Evolutionary conservation across 768 basidiomycete species (phyloP), one percentile per base, ranked within the genome.

Genomic region (Cubamyces lactineus): DNA sequence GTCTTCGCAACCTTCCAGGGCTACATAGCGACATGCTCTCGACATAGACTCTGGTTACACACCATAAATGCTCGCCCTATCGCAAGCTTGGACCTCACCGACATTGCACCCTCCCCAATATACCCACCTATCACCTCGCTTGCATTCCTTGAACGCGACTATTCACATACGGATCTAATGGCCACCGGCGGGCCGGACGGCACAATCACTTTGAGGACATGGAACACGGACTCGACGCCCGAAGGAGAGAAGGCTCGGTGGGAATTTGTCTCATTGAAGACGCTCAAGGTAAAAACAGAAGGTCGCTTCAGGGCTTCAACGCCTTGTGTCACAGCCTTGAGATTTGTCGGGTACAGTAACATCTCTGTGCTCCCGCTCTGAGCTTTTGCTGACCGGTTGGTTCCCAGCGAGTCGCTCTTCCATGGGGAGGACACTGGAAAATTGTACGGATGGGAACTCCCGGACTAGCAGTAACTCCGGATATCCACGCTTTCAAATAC

Each of bases 121-220:
- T 75, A 83, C 17, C 79, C 80, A 2, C 65, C 61, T 5, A 87
- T 96, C 56, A 89, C 88, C 0, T 87, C 91, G 0, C 74, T 97
- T 53, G 87, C 89, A 0, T 96, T 96, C 77, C 89, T 93, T 61
- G 92, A 96, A 69, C 84, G 95, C 38, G 95, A 96, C 69, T 96
- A 91, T 72, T 86, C 91, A 0, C 80, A 83, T 62, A 77, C 86
- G 0, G 91, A 91, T 4, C 79, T 94, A 4, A 80, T 97, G n/a
- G 93, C 92, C 0, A 88, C 88, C 0, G 92, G 92, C 3, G 83
- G 86, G 5, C 78, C 85, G 0, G 90, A 92, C 64, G 91, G 92
- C 7, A 82, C 86, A 2, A 87, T 94, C 55, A 84, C 85, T 0
- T 76, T 97, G n/a, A 80, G 91, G 62, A 91, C 94, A 1, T 94